A percentile compares a stretch with the other conserved stretches of the same genome.
These are phyloP conservation scores for Lentinula guzmanii DNA, from an alignment of 768 basidiomycete species.

Conservation along the genomic window DNA sequence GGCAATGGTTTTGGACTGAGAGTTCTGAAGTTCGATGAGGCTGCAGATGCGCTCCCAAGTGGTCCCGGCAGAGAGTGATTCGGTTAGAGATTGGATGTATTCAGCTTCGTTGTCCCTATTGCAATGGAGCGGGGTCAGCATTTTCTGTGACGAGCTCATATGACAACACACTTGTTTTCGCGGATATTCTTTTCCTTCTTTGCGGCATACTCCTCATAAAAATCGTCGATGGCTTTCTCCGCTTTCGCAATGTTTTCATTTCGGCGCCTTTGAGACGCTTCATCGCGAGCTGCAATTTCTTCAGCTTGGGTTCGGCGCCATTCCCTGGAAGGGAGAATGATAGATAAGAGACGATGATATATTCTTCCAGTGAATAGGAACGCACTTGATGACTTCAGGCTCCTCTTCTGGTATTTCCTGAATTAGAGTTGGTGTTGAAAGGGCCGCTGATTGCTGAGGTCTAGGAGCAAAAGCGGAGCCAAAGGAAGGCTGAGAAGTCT, in stretches of 20 bases:
- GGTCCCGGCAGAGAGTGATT: slow-evolving; percentile 79
- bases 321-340: slow-evolving; percentile 37
- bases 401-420: slow-evolving; percentile 72
- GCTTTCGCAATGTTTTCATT: slow-evolving; percentile 83
- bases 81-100: slow-evolving; percentile 67
- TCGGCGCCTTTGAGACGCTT: slow-evolving; percentile 65
- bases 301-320: slow-evolving; percentile 86
- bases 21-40: slow-evolving; percentile 85
- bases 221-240: slow-evolving; percentile 82
- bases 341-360: neutral
- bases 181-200: slow-evolving; percentile 89
- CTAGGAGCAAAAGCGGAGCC: slow-evolving; percentile 68
- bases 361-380: slow-evolving; percentile 1
- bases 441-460: slow-evolving; percentile 65
- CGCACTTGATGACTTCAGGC: slow-evolving; percentile 80
- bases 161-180: slow-evolving; percentile 80
- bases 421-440: slow-evolving; percentile 69
- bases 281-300: slow-evolving; percentile 82
- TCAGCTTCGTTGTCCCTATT: slow-evolving; percentile 81
- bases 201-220: slow-evolving; percentile 81
- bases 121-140: neutral
- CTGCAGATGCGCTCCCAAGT: slow-evolving; percentile 95
- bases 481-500: slow-evolving; percentile 34
- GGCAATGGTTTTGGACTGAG: slow-evolving; percentile 93
- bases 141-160: slow-evolving; percentile 1